These are phyloP conservation scores for Suhomyces emberorum DNA, from an alignment of 805 yeast genomes.

Conservation along the genomic window DNA sequence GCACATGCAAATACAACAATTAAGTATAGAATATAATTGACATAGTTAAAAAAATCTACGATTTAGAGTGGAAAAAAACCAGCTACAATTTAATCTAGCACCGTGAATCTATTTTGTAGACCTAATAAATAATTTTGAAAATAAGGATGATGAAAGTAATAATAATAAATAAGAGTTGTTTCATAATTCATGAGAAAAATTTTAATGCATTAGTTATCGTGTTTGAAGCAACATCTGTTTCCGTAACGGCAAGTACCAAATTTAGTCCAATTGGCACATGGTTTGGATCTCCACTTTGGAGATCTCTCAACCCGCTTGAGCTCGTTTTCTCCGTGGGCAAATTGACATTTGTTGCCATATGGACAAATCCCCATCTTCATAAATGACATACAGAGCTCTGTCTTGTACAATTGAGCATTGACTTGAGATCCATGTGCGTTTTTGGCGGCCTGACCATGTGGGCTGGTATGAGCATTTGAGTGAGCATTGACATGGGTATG, in stretches of 20 bases:
- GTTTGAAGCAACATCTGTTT: conserved; percentile 88
- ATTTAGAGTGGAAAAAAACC: no score
- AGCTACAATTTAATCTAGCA: no score
- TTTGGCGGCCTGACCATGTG: conserved; percentile 5
- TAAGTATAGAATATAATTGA: no score
- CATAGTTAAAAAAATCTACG: no score
- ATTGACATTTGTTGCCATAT: conserved; percentile 88
- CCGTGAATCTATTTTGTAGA: no score
- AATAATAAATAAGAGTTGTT: conserved; percentile 3
- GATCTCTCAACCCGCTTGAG: conserved; percentile 69
- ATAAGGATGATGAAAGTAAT: no score
- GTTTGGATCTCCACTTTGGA: conserved; percentile 85
- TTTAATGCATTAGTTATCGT: conserved; percentile 41
- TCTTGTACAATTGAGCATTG: conserved; percentile 76
- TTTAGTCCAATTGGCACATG: conserved; percentile 84
- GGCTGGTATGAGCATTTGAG: conserved; percentile 1
- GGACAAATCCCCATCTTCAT: conserved; percentile 70
- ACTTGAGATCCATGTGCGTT: conserved; percentile 21
- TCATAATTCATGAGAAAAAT: conserved; percentile 4
- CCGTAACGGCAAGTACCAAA: conserved; percentile 85
- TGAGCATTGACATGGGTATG: background rate
- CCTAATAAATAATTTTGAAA: no score
- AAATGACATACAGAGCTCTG: conserved; percentile 83
- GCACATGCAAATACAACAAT: no score
- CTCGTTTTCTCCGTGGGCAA: conserved; percentile 86